Conservation (phyloP, 78 protist genomes). For the Emiliania huxleyi region DNA sequence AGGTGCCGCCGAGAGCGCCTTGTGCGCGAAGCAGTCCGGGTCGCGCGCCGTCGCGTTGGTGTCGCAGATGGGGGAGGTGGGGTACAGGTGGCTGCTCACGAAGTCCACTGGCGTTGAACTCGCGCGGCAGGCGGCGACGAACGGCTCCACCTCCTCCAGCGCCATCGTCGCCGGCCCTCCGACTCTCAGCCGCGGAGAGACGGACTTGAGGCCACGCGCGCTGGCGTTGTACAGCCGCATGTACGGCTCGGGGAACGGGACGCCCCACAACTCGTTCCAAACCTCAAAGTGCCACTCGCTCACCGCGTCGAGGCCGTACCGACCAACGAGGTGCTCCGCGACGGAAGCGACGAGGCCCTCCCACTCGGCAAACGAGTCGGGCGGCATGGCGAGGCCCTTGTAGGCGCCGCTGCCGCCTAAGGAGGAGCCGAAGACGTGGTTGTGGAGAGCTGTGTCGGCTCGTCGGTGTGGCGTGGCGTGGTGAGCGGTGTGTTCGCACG, state of each 20-base stretch:
- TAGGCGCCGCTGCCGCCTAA: too few species aligned
- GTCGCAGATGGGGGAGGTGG: too few species aligned
- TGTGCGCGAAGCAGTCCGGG: too few species aligned
- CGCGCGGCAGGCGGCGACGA: not conserved
- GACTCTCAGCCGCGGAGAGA: not conserved
- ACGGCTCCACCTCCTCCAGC: too few species aligned
- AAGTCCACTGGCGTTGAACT: not conserved
- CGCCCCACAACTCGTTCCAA: constrained; percentile 1
- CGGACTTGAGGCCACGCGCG: not conserved
- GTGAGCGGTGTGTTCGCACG: too few species aligned
- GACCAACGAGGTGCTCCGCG: not conserved
- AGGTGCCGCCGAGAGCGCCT: too few species aligned
- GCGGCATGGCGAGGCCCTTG: not conserved
- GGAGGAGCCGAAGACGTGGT: too few species aligned
- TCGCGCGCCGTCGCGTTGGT: too few species aligned
- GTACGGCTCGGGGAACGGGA: not conserved
- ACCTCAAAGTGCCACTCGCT: not conserved
- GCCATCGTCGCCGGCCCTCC: not conserved
- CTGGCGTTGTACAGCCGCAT: not conserved
- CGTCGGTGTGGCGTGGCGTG: too few species aligned
- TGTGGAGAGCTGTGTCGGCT: too few species aligned
- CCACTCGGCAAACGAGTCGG: not conserved
- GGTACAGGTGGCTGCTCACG: not conserved
- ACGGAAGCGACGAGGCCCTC: not conserved
- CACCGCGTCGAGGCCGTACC: not conserved